These are phyloP conservation scores for Microcyclosporella mali DNA, from an alignment of 2,329 filamentous ascomycete species.

Conservation along the genomic window DNA sequence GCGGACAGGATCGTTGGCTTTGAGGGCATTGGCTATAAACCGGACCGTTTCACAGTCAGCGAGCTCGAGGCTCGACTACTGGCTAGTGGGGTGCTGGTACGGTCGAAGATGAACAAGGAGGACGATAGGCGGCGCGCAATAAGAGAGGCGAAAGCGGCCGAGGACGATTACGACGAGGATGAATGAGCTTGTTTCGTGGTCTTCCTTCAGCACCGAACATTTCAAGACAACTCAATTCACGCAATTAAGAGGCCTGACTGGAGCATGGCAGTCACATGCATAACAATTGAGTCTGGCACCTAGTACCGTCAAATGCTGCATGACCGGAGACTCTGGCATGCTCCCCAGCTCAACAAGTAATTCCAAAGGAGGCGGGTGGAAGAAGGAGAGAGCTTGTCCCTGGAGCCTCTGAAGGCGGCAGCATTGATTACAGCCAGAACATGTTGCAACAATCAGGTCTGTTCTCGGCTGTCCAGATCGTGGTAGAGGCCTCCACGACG, in stretches of 20 bases:
- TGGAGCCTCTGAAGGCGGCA: no score
- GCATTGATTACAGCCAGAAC: no score
- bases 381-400: no score
- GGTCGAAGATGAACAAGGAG: slow-evolving; percentile 46
- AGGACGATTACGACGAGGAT: slow-evolving; percentile 42
- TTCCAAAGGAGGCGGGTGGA: no score
- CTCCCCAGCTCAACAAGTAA: no score
- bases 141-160: slow-evolving; percentile 26
- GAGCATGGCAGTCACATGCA: not conserved
- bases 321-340: no score
- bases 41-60: slow-evolving; percentile 49
- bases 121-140: slow-evolving; percentile 34
- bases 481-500: no score
- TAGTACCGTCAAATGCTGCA: not conserved
- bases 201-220: no score
- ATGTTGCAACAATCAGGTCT: no score
- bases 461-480: no score
- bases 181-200: slow-evolving; percentile 53
- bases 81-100: slow-evolving; percentile 45
- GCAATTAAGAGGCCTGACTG: not conserved
- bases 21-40: slow-evolving; percentile 49
- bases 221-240: not conserved
- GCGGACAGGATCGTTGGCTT: slow-evolving; percentile 55
- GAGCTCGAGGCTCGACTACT: slow-evolving; percentile 51
- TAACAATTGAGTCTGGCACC: not conserved